phyloP scores from a whole-genome alignment of 192 early-diverging fungal genomes.

The Lobosporangium transversale region DNA sequence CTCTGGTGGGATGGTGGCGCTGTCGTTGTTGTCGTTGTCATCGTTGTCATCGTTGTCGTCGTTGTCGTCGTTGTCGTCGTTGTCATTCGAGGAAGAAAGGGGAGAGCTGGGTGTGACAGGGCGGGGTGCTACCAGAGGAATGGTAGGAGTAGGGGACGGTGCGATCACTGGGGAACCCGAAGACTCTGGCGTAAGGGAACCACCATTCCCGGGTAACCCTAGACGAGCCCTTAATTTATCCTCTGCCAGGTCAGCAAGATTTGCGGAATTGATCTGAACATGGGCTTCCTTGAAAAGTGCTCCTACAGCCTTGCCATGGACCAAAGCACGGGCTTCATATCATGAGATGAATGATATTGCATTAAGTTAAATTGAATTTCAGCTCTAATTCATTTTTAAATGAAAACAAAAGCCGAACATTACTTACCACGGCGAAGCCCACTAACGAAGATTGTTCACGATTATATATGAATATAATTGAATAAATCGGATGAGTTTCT shows the following conservation, averaged over 20 bases:
- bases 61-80: constrained; percentile 16
- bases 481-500: not conserved
- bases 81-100: constrained; percentile 3
- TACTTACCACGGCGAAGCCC: constrained; percentile 46
- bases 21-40: not conserved
- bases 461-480: not conserved
- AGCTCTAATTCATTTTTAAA: too few relatives aligned
- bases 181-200: constrained; percentile 33
- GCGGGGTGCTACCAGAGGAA: constrained; percentile 16
- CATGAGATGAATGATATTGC: not conserved
- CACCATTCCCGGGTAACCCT: constrained; percentile 24
- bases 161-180: constrained; percentile 26
- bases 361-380: too few relatives aligned
- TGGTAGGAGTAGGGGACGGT: constrained; percentile 17
- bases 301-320: constrained; percentile 70
- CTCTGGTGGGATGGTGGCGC: constrained; percentile 12
- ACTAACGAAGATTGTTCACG: constrained; percentile 7
- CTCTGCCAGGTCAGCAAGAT: constrained; percentile 27
- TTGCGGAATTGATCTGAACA: constrained; percentile 42
- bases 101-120: constrained; percentile 40
- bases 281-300: constrained; percentile 57
- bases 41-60: not conserved
- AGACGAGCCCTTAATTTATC: constrained; percentile 27
- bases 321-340: constrained; percentile 65
- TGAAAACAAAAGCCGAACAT: too few relatives aligned